Evolutionary conservation across 768 basidiomycete species (phyloP).

Genomic region (Tylopilus intermedius): DNA sequence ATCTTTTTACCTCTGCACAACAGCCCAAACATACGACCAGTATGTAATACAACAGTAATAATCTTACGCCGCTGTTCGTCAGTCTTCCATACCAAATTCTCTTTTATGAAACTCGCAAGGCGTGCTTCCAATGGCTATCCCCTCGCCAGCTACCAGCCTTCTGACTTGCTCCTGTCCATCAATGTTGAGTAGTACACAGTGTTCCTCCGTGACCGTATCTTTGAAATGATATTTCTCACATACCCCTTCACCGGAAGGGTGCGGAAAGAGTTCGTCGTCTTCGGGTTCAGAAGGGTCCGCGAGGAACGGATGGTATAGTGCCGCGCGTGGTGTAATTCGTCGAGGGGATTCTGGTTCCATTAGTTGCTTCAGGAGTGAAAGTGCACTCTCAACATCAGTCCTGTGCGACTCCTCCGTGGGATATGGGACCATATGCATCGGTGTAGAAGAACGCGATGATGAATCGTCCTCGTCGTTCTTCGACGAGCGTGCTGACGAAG

Average conservation of each 20-base stretch:
- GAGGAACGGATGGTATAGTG: slow-evolving; percentile 79
- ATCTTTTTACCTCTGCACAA: background rate
- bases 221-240: slow-evolving; percentile 59
- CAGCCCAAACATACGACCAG: background rate
- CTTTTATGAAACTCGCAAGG: slow-evolving; percentile 59
- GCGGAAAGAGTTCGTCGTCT: slow-evolving; percentile 68
- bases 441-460: slow-evolving; percentile 20
- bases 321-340: slow-evolving; percentile 70
- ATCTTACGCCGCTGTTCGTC: background rate
- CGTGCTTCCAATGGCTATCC: slow-evolving; percentile 53
- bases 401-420: slow-evolving; percentile 39
- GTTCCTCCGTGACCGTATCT: slow-evolving; percentile 56
- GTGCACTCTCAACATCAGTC: slow-evolving; percentile 56
- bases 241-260: slow-evolving; percentile 61
- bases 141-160: slow-evolving; percentile 35
- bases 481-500: slow-evolving; percentile 32
- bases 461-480: slow-evolving; percentile 12
- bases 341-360: slow-evolving; percentile 75
- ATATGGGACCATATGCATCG: slow-evolving; percentile 17
- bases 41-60: background rate
- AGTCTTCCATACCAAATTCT: slow-evolving; percentile 16
- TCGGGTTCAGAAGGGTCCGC: slow-evolving; percentile 39
- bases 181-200: slow-evolving; percentile 42
- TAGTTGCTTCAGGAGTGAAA: slow-evolving; percentile 70
- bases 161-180: slow-evolving; percentile 32